Evolutionary conservation across 768 basidiomycete species (phyloP).

Genomic region (Pseudohyphozyma bogoriensis): DNA sequence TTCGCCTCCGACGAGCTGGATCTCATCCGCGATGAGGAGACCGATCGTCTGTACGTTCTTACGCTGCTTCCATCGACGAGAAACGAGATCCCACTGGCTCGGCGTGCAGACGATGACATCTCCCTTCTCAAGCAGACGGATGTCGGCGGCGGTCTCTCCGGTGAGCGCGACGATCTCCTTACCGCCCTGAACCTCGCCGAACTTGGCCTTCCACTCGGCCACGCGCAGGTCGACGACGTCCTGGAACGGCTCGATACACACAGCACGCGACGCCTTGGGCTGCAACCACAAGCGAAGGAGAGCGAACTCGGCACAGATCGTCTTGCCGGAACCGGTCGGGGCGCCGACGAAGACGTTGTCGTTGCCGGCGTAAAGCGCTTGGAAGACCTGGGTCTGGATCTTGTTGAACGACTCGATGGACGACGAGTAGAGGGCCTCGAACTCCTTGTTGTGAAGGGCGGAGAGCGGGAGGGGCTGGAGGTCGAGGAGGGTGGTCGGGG

Average conservation of each 20-base stretch:
- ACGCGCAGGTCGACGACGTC: conserved; percentile 94
- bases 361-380: conserved; percentile 88
- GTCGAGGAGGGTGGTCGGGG: conserved; percentile 82
- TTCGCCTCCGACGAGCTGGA: conserved; percentile 89
- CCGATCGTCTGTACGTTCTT: conserved; percentile 94
- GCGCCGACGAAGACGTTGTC: conserved; percentile 96
- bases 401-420: conserved; percentile 88
- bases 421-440: conserved; percentile 70
- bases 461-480: conserved; percentile 81
- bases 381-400: conserved; percentile 98
- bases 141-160: conserved; percentile 84
- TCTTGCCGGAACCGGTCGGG: conserved; percentile 94
- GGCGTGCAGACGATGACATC: conserved; percentile 94
- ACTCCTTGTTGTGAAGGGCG: conserved; percentile 87
- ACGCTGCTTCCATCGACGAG: conserved; percentile 87
- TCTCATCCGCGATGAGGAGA: conserved; percentile 84
- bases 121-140: conserved; percentile 77
- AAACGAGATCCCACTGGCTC: conserved; percentile 90
- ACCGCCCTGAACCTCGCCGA: conserved; percentile 68
- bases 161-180: conserved; percentile 91
- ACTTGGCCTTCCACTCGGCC: conserved; percentile 78
- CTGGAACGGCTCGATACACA: conserved; percentile 92
- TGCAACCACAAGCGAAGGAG: conserved; percentile 91
- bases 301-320: conserved; percentile 93
- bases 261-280: conserved; percentile 65